These are phyloP conservation scores for Ganoderma meredithae DNA, from an alignment of 1,284 basidiomycete species.

Conservation along the genomic window DNA sequence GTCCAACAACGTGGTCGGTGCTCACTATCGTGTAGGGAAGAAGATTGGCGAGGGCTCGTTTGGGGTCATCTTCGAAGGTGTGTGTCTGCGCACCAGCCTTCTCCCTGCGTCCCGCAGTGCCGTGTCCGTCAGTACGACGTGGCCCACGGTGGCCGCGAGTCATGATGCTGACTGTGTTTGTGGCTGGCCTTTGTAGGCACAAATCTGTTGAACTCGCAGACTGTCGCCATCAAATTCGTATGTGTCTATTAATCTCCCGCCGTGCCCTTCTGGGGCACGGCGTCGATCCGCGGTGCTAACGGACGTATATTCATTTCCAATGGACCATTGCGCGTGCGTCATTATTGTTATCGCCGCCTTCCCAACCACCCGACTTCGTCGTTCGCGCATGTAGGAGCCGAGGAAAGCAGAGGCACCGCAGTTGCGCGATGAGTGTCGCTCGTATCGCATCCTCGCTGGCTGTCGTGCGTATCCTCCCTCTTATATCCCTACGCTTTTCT, in stretches of 20 bases:
- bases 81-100: conserved; percentile 34
- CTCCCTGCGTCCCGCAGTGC: conserved; percentile 13
- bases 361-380: conserved; percentile 6
- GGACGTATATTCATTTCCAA: conserved; percentile 9
- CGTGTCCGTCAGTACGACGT: conserved; percentile 15
- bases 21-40: conserved; percentile 87
- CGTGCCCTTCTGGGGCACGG: conserved; percentile 1
- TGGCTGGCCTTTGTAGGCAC: conserved; percentile 65
- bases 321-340: conserved; percentile 9
- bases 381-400: conserved; percentile 72
- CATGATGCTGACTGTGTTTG: not conserved
- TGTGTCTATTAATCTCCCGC: conserved; percentile 44
- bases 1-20: conserved; percentile 73
- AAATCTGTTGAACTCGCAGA: conserved; percentile 94
- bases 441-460: conserved; percentile 94
- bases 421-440: conserved; percentile 95
- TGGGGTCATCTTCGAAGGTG: conserved; percentile 97
- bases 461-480: conserved; percentile 71
- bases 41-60: conserved; percentile 91
- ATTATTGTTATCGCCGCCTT: conserved; percentile 7
- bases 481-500: not conserved
- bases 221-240: conserved; percentile 98
- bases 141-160: not conserved
- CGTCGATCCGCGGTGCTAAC: conserved; percentile 10
- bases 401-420: conserved; percentile 97